Conservation (phyloP, 2,329 filamentous ascomycete species). For the Microdochium nivale region DNA sequence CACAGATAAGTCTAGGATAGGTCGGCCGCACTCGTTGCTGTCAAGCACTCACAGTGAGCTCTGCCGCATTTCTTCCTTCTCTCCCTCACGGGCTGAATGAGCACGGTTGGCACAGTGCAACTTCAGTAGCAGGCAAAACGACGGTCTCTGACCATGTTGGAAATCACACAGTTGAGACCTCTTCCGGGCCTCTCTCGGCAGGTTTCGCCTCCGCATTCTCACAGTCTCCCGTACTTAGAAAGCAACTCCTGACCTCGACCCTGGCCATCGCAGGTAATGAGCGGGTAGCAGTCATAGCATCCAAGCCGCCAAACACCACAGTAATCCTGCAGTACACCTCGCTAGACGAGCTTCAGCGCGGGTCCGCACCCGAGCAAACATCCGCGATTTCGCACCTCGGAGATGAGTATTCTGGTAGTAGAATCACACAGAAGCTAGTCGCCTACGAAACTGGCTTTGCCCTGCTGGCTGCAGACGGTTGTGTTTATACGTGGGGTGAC, state of each 20-base stretch:
- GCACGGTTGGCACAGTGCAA: no score
- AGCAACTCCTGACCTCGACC: conserved; percentile 12
- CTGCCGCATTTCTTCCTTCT: conserved; percentile 1
- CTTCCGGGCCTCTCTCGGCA: conserved; percentile 13
- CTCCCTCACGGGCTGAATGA: no score
- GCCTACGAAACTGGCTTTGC: conserved; percentile 42
- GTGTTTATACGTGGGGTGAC: conserved; percentile 48
- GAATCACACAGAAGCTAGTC: conserved; percentile 28
- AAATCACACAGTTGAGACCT: conserved; percentile 12
- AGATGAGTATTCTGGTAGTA: background rate
- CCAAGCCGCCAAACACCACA: conserved; percentile 5
- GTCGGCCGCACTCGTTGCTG: conserved; percentile 22
- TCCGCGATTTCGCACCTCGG: conserved; percentile 8
- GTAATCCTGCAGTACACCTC: conserved; percentile 18
- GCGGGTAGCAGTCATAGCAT: conserved; percentile 17
- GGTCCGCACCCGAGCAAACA: background rate
- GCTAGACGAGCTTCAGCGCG: conserved; percentile 1
- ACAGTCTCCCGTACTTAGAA: conserved; percentile 7
- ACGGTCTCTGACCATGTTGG: no score
- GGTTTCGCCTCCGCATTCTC: conserved; percentile 17
- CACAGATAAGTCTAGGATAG: conserved; percentile 23
- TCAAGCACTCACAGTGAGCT: background rate
- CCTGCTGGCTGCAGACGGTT: conserved; percentile 31
- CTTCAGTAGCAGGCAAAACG: no score
- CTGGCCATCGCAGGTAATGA: conserved; percentile 26